Evolutionary conservation across 345 rosid species (phyloP), one percentile per base, ranked within the genome.

Genomic region (Populus tremula): DNA sequence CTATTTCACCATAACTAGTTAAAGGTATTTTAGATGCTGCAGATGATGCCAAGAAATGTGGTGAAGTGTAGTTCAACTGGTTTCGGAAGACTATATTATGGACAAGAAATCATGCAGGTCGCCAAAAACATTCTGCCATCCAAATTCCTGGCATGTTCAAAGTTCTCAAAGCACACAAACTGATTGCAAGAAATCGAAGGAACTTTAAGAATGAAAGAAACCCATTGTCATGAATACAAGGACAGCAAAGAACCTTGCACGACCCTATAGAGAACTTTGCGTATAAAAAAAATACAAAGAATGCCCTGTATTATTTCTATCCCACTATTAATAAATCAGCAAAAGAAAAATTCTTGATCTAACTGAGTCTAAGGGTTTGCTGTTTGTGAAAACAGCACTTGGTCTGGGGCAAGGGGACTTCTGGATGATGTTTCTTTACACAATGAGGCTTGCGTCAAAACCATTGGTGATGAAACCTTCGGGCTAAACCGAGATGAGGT

Each of bases 391-490:
- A n/a, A 47, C 11, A 29, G 25, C 25, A 61, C 61, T 56, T 64
- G 80, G 13, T 75, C 77, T 18, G 67, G 73, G 73, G 67, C 70
- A 35, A 79, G 81, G 17, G 82, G 75, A 75, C 84, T 84, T 79
- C 77, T 80, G 54, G 50, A 38, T 45, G 65, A 38, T 77, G 76
- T n/a, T 64, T 78, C 78, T 75, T 73, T 76, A 64, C 74, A 36
- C 6, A 67, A 8, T 10, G 85, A 35, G 53, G 77, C 61, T 33
- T 83, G 78, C 23, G 82, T 43, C 2, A 38, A 2, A 38, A 45
- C 27, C 45, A 69, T 1, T 69, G 50, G 29, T 0, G 72, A 41
- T 21, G 13, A 1, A 38, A 69, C 67, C 61, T 39, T 71, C 2
- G 77, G 78, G 68, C 84, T 78, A 36, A 53, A 74, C 16, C 74